These are phyloP conservation scores for Aureobasidium zeae DNA, from an alignment of 2,329 filamentous ascomycete genomes.

Conservation along the genomic window DNA sequence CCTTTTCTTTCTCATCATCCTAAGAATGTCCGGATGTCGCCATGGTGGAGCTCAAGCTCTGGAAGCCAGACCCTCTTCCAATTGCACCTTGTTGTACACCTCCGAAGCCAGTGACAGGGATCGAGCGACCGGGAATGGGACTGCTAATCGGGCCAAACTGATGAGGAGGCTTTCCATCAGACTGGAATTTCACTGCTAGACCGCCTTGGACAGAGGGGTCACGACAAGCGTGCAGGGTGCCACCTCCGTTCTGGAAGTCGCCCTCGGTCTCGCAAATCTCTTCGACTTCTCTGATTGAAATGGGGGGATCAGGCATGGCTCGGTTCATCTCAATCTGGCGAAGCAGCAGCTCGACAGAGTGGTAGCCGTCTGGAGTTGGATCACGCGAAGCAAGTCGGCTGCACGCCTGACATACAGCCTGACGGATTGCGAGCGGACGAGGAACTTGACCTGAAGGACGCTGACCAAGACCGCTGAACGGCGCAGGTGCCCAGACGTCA, in stretches of 20 bases:
- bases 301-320: constrained; percentile 44
- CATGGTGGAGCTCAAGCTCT: constrained; percentile 11
- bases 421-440: constrained; percentile 59
- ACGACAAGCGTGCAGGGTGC: constrained; percentile 65
- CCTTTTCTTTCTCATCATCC: not conserved
- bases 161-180: constrained; percentile 21
- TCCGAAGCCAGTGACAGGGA: constrained; percentile 24
- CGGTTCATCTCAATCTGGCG: constrained; percentile 58
- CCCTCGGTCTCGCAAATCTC: constrained; percentile 88
- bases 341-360: constrained; percentile 56
- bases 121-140: constrained; percentile 36
- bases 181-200: constrained; percentile 37
- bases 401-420: constrained; percentile 70
- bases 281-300: constrained; percentile 59
- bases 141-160: constrained; percentile 41
- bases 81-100: not conserved
- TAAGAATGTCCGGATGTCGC: constrained; percentile 4
- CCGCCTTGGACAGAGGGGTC: constrained; percentile 24
- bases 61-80: constrained; percentile 10
- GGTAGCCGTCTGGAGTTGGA: constrained; percentile 49
- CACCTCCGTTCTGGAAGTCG: constrained; percentile 75
- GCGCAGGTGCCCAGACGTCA: constrained; percentile 35
- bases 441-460: constrained; percentile 23
- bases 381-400: constrained; percentile 46
- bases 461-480: constrained; percentile 46